Conservation (phyloP, 2,329 filamentous ascomycete genomes). For the Talaromyces sp. region DNA sequence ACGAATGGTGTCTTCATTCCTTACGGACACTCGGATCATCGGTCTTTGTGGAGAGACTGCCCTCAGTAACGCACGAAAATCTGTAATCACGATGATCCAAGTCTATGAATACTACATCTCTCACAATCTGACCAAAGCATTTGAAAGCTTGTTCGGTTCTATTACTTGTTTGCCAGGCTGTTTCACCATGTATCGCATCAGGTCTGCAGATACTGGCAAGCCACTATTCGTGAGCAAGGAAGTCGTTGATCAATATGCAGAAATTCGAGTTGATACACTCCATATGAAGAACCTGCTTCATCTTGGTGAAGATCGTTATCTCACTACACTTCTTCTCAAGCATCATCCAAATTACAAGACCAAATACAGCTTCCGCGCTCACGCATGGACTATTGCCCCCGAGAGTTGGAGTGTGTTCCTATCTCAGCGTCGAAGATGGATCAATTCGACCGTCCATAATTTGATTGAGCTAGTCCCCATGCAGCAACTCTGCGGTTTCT, state of each 20-base stretch:
- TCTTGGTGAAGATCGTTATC: slow-evolving; percentile 92
- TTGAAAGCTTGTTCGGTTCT: slow-evolving; percentile 93
- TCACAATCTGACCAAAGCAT: slow-evolving; percentile 93
- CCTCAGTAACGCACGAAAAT: slow-evolving; percentile 85
- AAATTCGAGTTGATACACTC: slow-evolving; percentile 92
- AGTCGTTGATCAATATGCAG: slow-evolving; percentile 78
- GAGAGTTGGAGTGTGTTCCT: slow-evolving; percentile 93
- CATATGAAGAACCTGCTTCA: slow-evolving; percentile 99
- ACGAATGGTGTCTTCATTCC: slow-evolving; percentile 84
- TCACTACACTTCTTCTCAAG: slow-evolving; percentile 92
- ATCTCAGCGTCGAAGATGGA: slow-evolving; percentile 98
- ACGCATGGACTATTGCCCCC: slow-evolving; percentile 95
- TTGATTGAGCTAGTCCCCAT: slow-evolving; percentile 91
- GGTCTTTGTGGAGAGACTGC: slow-evolving; percentile 92
- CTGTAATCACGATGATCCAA: slow-evolving; percentile 97
- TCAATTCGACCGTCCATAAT: slow-evolving; percentile 98
- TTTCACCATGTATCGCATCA: slow-evolving; percentile 98
- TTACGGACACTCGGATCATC: slow-evolving; percentile 89
- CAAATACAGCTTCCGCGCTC: slow-evolving; percentile 87
- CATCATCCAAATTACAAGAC: slow-evolving; percentile 93
- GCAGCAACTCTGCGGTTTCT: slow-evolving; percentile 95
- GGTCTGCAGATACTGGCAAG: slow-evolving; percentile 88
- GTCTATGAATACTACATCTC: slow-evolving; percentile 99
- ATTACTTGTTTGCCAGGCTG: slow-evolving; percentile 97
- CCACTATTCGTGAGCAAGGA: slow-evolving; percentile 94